Base-by-base conservation (phyloP, 345 rosid species). In the Dipteronia sinensis region DNA sequence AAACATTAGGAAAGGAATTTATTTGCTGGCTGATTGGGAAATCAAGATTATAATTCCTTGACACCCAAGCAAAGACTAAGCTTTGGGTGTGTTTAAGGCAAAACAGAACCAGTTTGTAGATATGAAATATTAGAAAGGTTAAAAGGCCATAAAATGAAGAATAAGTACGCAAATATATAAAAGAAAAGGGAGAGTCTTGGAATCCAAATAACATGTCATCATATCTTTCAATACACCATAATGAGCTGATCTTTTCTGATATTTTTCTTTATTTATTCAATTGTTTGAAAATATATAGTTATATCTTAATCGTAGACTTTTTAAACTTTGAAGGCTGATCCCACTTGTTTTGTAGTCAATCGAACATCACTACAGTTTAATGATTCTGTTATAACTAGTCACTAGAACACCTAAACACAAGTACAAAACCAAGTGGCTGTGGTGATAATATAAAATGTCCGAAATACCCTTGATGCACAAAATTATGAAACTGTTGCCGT, bases 51-150 rank as follows among this genome's bases (percentile, higher is more conserved):
- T 40, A 2, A 20, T 25, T 19, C 3, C n/a, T 10, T 10, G 9
- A 25, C 51, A 29, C 29, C 12, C 31, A 25, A 25, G 15, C 44
- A 25, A 70, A 2, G 3, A 19, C 10, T 38, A 19, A 16, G 23
- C 51, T 40, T 40, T 67, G 49, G 51, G 70, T 67, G 17, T 67
- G 70, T 67, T 29, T 66, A 13, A 46, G 13, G 51, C 70, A 67
- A 34, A 2, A 5, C 40, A 40, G 29, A 7, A 44, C 11, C 53
- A 9, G 12, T 38, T 58, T 12, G 66, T 58, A n/a, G 56, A 69
- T 69, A 13, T 31, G 38, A 31, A 31, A 31, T 31, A 31, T 31
- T 31, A 27, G 73, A 20, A 25, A 59, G 19, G 20, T 5, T 27
- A 27, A 49, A 17, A 70, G 7, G 12, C 22, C 25, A 27, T 27